Evolutionary conservation across 2,329 filamentous ascomycete species (phyloP), one percentile per base, ranked within the genome.

Genomic region (Talaromyces marneffei): DNA sequence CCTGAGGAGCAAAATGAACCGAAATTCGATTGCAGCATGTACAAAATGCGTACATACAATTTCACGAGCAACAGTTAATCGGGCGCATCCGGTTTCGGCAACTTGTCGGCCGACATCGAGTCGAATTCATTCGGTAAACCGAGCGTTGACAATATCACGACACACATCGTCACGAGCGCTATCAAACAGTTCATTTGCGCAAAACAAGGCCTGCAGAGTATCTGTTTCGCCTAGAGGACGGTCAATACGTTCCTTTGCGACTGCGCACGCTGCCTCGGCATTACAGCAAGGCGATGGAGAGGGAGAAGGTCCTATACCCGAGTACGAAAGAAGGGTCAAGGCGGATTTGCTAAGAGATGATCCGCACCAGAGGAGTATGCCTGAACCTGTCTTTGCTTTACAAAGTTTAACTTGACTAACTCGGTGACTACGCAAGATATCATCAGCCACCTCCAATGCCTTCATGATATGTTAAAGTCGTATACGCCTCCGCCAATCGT

Each of bases 321-420:
- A 97, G 75, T 99, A 99, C 75, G 89, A 97, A 73, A 81, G 83
- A 63, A 85, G 93, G 52, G 92, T 99, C 8, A 80, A 86, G 52
- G 78, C 81, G 46, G 91, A 92, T 10, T 80, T 85, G 54, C 74
- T 99, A 65, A 84, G 89, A 65, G 91, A 97, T 73, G 94, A 99
- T 73, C 86, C 91, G 66, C 90, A 97, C 76, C 94, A 99, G 75
- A 82, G 94, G 82, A 87, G 90, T 92, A 78, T 67, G 79, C 65
- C 54, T 40, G 5, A n/a, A 7, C 18, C 7, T 54, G 2, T 16
- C 1, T 8, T 18, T 29, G 7, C 9, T 55, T 3, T 2, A 1
- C 18, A 4, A 16, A 16, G 23, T 52, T 2, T 5, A 8, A 52
- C 2, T 20, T 31, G 48, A 27, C 29, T 52, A 20, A 52, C 48